Percentiles rank a stretch among this genome's conserved stretches.
Conservation (phyloP, 768 basidiomycete species). For the Amyloporia xantha region DNA sequence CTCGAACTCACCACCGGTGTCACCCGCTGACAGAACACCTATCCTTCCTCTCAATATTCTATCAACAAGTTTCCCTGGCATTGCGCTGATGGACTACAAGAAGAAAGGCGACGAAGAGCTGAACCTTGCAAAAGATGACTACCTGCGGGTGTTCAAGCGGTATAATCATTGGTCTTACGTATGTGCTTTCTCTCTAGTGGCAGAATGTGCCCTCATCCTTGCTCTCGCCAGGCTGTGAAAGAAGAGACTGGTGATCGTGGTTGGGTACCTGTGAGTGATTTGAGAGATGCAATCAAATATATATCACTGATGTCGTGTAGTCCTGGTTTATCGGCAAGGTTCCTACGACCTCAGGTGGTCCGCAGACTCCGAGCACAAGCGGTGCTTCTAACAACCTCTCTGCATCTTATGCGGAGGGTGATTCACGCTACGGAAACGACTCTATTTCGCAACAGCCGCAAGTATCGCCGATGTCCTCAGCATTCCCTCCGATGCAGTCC, state of each 20-base stretch:
- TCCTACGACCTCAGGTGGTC: slow-evolving; percentile 33
- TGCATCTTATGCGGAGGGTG: slow-evolving; percentile 9
- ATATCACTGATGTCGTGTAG: slow-evolving; percentile 27
- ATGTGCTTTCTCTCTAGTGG: slow-evolving; percentile 20
- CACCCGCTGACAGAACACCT: slow-evolving; percentile 51
- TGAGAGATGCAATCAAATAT: too few relatives aligned
- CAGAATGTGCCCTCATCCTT: slow-evolving; percentile 9
- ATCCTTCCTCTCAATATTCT: slow-evolving; percentile 89
- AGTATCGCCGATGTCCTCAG: slow-evolving; percentile 77
- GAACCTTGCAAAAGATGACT: slow-evolving; percentile 82
- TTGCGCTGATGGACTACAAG: slow-evolving; percentile 94
- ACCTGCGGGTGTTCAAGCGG: slow-evolving; percentile 89
- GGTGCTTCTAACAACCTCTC: slow-evolving; percentile 16
- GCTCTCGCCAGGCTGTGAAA: slow-evolving; percentile 89
- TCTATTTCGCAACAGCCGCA: slow-evolving; percentile 39
- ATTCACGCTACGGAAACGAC: slow-evolving; percentile 22
- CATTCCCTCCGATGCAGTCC: slow-evolving; percentile 49
- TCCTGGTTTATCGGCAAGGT: slow-evolving; percentile 97
- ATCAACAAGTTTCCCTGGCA: slow-evolving; percentile 94
- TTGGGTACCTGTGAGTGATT: slow-evolving; percentile 78
- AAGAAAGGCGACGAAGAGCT: slow-evolving; percentile 93
- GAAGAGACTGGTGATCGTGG: slow-evolving; percentile 90
- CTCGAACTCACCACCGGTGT: slow-evolving; percentile 25
- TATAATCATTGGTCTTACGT: slow-evolving; percentile 99
- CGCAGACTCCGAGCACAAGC: slow-evolving; percentile 39